Base-by-base conservation (phyloP, 192 early-diverging fungal species). In the Physocladia obscura region DNA sequence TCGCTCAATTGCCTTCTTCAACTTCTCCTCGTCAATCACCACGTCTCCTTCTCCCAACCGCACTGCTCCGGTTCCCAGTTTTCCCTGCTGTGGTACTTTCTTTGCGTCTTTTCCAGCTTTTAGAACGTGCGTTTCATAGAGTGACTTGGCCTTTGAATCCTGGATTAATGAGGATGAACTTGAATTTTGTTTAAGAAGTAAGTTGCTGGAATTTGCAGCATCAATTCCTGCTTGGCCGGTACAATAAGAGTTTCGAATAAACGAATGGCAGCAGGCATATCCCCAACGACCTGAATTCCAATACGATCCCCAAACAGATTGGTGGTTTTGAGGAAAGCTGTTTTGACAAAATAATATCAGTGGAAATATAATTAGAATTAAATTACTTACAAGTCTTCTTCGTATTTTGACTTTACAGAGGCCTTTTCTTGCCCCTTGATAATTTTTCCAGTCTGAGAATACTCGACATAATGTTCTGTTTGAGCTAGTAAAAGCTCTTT, bases 211-310 rank as follows among this genome's bases (percentile, higher is more conserved):
- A 47, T 76, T 69, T 47, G 81, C 80, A 22, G 90, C 91, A 29
- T 91, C 92, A 49, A 91, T 91, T 15, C 90, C 88, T 29, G 87
- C 87, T 13, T 75, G 65, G n/a, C 92, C 90, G 21, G 92, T 95
- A 70, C 97, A 99, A 76, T 97, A 98, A 17, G 94, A 86, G 62
- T 89, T 93, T 52, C 88, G 80, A 37, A 87, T 69, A 50, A 89
- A 86, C 36, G 90, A 87, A 44, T 87, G 89, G 76, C 97, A 99
- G 73, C 97, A 99, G 39, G 84, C 82, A 81, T 96, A 99, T 24
- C 97, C 97, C 97, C 96, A 99, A 47, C 88, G 82, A 6, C 94
- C 94, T 72, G 94, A 90, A 30, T 84, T 80, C 97, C 97, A 99
- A 74, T 86, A 99, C 27, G 93, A 95, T 1, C 97, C 97, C 93